Percentiles rank a stretch among this genome's conserved stretches.
Evolutionary conservation across 2,329 filamentous ascomycete species (phyloP).

Genomic region (Aspergillus japonicus): DNA sequence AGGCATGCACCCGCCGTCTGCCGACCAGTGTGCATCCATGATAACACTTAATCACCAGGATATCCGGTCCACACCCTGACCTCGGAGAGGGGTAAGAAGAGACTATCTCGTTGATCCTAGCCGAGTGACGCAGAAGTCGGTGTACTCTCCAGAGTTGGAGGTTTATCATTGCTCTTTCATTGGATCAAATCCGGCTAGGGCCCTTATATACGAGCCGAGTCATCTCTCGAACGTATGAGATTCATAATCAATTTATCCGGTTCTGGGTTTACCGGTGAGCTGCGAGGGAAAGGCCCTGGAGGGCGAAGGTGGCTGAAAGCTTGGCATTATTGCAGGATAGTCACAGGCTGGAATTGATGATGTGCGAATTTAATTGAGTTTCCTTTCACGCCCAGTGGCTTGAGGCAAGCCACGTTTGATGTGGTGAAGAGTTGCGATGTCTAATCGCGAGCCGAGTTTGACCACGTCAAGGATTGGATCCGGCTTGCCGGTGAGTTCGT

Average conservation of each 20-base stretch:
- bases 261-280: background rate
- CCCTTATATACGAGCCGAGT: background rate
- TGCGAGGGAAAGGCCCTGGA: background rate
- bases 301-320: background rate
- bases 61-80: background rate
- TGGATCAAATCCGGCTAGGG: background rate
- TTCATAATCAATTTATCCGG: background rate
- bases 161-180: slow-evolving; percentile 2
- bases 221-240: background rate
- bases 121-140: background rate
- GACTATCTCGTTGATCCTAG: background rate
- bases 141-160: background rate
- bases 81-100: background rate
- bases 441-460: background rate
- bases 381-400: background rate
- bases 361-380: background rate
- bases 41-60: background rate
- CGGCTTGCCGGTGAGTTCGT: background rate
- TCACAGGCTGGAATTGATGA: background rate
- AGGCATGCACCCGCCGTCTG: background rate
- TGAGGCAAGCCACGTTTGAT: background rate
- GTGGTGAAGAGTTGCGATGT: background rate
- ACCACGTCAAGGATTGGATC: background rate
- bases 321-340: background rate
- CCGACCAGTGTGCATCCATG: background rate